These are phyloP conservation scores for Cylindrodendrum hubeiense DNA, from an alignment of 2,329 filamentous ascomycete species.

Conservation along the genomic window DNA sequence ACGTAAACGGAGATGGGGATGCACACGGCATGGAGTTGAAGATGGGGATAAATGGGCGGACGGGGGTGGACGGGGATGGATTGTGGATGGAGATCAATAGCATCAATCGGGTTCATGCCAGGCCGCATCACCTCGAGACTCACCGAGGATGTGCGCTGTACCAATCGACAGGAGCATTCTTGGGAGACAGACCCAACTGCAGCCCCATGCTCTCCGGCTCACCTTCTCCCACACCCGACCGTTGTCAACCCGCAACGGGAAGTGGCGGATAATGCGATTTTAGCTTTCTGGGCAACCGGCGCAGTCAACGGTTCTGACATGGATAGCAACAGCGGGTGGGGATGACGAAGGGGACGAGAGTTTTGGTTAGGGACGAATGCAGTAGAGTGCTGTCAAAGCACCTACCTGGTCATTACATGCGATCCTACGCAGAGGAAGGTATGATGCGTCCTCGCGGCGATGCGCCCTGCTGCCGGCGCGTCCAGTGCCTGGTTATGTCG, in stretches of 20 bases:
- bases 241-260: neutral
- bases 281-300: constrained; percentile 5
- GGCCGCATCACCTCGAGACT: neutral
- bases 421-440: too few species aligned
- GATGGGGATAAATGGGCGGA: neutral
- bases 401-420: too few species aligned
- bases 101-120: constrained; percentile 20
- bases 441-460: too few species aligned
- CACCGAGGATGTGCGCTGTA: constrained; percentile 7
- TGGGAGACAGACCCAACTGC: neutral
- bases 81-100: constrained; percentile 14
- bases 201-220: constrained; percentile 14
- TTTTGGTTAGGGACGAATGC: neutral
- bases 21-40: neutral
- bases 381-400: too few species aligned
- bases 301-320: constrained; percentile 1
- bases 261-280: neutral
- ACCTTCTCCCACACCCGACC: neutral
- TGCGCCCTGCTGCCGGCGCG: too few species aligned
- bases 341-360: neutral
- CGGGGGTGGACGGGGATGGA: constrained; percentile 2
- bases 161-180: constrained; percentile 12
- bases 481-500: too few species aligned
- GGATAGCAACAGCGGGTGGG: neutral
- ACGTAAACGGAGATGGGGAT: neutral